Percentiles rank a stretch among this genome's conserved stretches.
phyloP scores from a whole-genome alignment of 805 yeast genomes.

The Zygosaccharomyces rouxii region DNA sequence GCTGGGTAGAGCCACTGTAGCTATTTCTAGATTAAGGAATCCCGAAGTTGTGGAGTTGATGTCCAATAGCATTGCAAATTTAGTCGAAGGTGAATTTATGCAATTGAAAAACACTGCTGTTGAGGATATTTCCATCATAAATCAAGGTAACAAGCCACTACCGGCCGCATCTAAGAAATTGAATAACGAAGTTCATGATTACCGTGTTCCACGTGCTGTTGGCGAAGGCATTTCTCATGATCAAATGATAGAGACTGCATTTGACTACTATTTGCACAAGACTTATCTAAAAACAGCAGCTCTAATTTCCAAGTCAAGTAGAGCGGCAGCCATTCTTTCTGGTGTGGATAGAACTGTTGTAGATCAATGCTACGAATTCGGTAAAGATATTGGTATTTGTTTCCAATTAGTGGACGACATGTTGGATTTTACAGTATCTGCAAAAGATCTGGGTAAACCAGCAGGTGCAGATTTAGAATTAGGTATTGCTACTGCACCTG shows the following conservation, averaged over 20 bases:
- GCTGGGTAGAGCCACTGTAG: constrained; percentile 93
- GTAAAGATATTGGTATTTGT: constrained; percentile 88
- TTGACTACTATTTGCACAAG: constrained; percentile 91
- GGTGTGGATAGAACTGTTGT: constrained; percentile 74
- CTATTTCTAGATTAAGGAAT: constrained; percentile 85
- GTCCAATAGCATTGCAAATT: constrained; percentile 92
- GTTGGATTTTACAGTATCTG: constrained; percentile 89
- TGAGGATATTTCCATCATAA: constrained; percentile 43
- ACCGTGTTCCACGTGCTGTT: constrained; percentile 24
- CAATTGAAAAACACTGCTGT: constrained; percentile 89
- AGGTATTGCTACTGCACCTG: constrained; percentile 97
- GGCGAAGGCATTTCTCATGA: constrained; percentile 45
- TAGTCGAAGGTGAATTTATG: constrained; percentile 98
- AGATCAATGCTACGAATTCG: constrained; percentile 85
- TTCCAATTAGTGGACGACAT: constrained; percentile 96
- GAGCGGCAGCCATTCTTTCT: constrained; percentile 89
- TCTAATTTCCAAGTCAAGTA: constrained; percentile 84
- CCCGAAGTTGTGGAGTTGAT: constrained; percentile 96
- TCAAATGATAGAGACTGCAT: constrained; percentile 76
- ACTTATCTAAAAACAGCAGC: constrained; percentile 95
- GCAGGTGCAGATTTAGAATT: constrained; percentile 91
- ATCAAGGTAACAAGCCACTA: constrained; percentile 28
- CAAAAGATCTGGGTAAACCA: constrained; percentile 85
- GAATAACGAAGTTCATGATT: constrained; percentile 28
- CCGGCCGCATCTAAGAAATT: constrained; percentile 36